Percentiles rank a stretch among this genome's conserved stretches.
phyloP scores from a whole-genome alignment of 2,329 filamentous ascomycete species.

The Trichoderma sp. region DNA sequence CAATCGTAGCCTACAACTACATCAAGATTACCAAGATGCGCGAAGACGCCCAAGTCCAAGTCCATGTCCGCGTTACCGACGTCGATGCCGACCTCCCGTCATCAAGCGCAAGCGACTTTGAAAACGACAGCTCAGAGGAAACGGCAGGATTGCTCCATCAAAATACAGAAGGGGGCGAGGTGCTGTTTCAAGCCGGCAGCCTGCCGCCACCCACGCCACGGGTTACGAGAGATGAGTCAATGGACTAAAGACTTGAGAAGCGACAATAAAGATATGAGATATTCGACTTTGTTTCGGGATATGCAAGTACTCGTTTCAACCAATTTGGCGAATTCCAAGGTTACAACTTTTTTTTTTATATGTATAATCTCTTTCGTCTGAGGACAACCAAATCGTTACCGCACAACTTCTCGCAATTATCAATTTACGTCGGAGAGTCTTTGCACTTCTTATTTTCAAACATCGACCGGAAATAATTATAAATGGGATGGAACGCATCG shows the following conservation, averaged over 20 bases:
- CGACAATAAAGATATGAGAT: background rate
- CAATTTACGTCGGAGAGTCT: background rate
- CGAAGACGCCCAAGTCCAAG: slow-evolving; percentile 65
- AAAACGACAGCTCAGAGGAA: slow-evolving; percentile 52
- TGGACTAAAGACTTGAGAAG: slow-evolving; percentile 3
- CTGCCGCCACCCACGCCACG: slow-evolving; percentile 35
- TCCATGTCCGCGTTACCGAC: slow-evolving; percentile 48
- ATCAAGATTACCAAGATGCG: slow-evolving; percentile 93
- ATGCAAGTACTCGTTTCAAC: background rate
- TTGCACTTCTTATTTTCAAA: background rate
- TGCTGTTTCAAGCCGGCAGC: slow-evolving; percentile 45
- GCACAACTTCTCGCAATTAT: background rate
- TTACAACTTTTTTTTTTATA: background rate
- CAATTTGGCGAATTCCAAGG: background rate
- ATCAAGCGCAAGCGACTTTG: slow-evolving; percentile 47
- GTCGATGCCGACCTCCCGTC: slow-evolving; percentile 41
- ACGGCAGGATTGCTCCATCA: slow-evolving; percentile 50
- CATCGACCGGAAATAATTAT: background rate
- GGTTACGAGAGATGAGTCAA: slow-evolving; percentile 7
- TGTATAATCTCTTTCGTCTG: background rate
- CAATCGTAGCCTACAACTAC: slow-evolving; percentile 90
- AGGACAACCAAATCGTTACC: background rate
- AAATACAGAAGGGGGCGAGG: slow-evolving; percentile 43
- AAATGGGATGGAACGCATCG: background rate
- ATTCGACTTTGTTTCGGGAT: background rate